Evolutionary conservation across 345 rosid genomes (phyloP).

Genomic region (Syzygium aqueum): DNA sequence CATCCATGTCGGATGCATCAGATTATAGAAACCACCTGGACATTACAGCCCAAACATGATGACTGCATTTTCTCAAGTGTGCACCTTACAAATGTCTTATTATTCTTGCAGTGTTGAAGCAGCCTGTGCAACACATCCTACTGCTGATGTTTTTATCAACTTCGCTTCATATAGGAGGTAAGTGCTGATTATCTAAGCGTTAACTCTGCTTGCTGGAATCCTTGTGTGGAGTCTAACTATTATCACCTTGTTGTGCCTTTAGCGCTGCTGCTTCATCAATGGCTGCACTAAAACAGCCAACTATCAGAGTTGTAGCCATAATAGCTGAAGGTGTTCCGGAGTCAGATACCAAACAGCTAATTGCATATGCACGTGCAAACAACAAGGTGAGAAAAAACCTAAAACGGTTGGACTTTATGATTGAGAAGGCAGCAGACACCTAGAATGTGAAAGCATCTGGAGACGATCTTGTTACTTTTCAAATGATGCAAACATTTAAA

Average conservation of each 20-base stretch:
- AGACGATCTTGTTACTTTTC: not conserved
- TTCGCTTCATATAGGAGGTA: constrained; percentile 93
- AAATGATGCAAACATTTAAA: not conserved
- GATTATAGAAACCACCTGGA: not conserved
- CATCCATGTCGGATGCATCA: not conserved
- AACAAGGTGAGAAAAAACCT: constrained; percentile 47
- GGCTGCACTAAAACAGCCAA: constrained; percentile 94
- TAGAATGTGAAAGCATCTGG: not conserved
- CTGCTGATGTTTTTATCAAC: constrained; percentile 94
- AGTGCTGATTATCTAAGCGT: not conserved
- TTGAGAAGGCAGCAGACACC: not conserved
- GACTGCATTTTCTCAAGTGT: not conserved
- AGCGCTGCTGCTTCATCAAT: constrained; percentile 97
- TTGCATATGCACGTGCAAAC: constrained; percentile 88
- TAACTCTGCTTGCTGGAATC: not conserved
- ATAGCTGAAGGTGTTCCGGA: constrained; percentile 99
- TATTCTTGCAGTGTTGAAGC: constrained; percentile 70
- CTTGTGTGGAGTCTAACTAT: not conserved
- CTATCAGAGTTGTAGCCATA: constrained; percentile 89
- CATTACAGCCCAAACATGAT: not conserved
- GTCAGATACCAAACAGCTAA: constrained; percentile 84
- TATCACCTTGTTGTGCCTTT: not conserved
- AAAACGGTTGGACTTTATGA: not conserved
- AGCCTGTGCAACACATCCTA: constrained; percentile 88
- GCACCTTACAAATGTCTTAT: not conserved